Evolutionary conservation across 495 filamentous ascomycete species (phyloP), one percentile per base, ranked within the genome.

Genomic region (Pyronema omphalodes): DNA sequence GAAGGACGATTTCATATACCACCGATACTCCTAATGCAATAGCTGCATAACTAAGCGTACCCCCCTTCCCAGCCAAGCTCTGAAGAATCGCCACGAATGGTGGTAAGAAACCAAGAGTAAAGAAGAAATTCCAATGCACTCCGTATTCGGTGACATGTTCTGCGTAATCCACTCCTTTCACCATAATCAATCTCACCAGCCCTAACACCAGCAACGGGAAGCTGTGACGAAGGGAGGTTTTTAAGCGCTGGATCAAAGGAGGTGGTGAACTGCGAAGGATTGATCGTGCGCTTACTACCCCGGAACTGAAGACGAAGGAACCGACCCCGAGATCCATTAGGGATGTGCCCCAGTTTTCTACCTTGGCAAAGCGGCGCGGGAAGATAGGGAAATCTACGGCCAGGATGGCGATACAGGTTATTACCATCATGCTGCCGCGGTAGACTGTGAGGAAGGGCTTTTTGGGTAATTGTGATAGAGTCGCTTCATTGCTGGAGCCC

Each of bases 101-200:
- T 1, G 88, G 86, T 35, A 99, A 68, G 23, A 95, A 77, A 3
- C 80, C 89, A 9, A 99, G 71, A 0, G 91, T 99, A 68, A 99
- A 96, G 71, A 99, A 99, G 67, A 99, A 99, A 67, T 99, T 99
- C 91, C 91, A 99, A 67, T 99, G 91, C 9, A 96, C 86, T 34
- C 91, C 91, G 61, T 99, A 99, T 60, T 99, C 91, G 1, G 86
- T 89, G 37, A 96, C 87, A 69, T 99, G 91, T 66, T 96, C 91
- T 1, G 88, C 88, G 64, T 96, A 96, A 63, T 95, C 88, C 18
- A 94, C 71, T 8, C 86, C 84, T 68, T 96, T 99, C 61, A 96
- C 88, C 60, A 79, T 93, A 52, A 82, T 81, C 14, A 96, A 69
- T 18, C 91, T 77, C 50, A 91, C 71, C 40, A 94, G 57, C 15